Conservation (phyloP, 2,329 filamentous ascomycete genomes). For the Talaromyces sp. region DNA sequence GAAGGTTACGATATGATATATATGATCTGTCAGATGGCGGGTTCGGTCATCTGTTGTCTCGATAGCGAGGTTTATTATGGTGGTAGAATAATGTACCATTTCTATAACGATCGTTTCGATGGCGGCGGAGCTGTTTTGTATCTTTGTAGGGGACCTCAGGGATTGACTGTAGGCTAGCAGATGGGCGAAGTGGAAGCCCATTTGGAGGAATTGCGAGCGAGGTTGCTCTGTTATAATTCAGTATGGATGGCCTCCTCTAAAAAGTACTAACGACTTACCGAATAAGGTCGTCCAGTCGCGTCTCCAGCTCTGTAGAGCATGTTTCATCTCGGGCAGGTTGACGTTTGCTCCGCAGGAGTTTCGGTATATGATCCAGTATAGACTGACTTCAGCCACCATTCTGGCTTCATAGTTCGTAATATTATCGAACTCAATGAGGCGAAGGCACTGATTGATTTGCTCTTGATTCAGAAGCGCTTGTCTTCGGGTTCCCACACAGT, state of each 20-base stretch:
- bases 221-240: constrained; percentile 37
- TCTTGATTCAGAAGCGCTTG: constrained; percentile 37
- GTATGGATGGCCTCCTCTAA: too few species aligned
- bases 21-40: constrained; percentile 47
- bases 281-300: constrained; percentile 43
- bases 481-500: constrained; percentile 46
- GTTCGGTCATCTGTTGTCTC: constrained; percentile 47
- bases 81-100: constrained; percentile 43
- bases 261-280: constrained; percentile 27
- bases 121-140: constrained; percentile 20
- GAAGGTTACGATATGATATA: constrained; percentile 51
- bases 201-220: constrained; percentile 47
- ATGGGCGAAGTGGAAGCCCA: constrained; percentile 50
- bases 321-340: constrained; percentile 37
- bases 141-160: constrained; percentile 31
- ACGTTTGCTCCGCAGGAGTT: constrained; percentile 32
- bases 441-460: constrained; percentile 42
- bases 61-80: constrained; percentile 45
- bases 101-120: constrained; percentile 40
- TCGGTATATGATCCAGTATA: constrained; percentile 50
- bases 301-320: constrained; percentile 39
- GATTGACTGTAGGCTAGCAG: constrained; percentile 45
- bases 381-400: constrained; percentile 48
- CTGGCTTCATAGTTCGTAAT: constrained; percentile 48
- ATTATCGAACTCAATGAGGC: constrained; percentile 39